Conservation (phyloP, 768 basidiomycete species). For the Lentinula lateritia region DNA sequence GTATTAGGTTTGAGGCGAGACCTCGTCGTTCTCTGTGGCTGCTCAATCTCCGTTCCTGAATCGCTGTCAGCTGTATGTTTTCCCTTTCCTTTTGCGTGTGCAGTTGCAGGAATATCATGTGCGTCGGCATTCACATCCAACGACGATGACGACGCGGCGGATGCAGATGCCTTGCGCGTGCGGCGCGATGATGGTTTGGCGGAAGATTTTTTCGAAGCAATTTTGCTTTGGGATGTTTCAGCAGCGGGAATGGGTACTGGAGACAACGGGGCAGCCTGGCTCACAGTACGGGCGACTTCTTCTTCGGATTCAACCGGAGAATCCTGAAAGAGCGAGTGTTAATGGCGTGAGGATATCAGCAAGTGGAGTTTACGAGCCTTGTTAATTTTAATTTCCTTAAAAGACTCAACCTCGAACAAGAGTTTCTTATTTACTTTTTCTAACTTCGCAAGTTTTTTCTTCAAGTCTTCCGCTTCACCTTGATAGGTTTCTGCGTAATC, state of each 20-base stretch:
- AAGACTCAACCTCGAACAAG: slow-evolving; percentile 32
- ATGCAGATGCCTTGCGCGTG: slow-evolving; percentile 12
- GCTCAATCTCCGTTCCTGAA: background rate
- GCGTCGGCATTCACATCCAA: slow-evolving; percentile 14
- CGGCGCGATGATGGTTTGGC: slow-evolving; percentile 4
- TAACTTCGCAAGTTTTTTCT: slow-evolving; percentile 28
- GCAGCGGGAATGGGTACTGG: slow-evolving; percentile 11
- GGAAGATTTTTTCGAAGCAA: slow-evolving; percentile 2
- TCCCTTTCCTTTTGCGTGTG: slow-evolving; percentile 23
- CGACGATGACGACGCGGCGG: slow-evolving; percentile 11
- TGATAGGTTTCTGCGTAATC: slow-evolving; percentile 29
- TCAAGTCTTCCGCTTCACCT: slow-evolving; percentile 27
- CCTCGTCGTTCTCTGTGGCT: slow-evolving; percentile 6
- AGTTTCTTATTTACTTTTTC: slow-evolving; percentile 41
- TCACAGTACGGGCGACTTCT: slow-evolving; percentile 16
- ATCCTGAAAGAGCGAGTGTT: background rate
- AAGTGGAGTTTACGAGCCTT: slow-evolving; percentile 12
- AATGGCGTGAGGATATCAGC: background rate
- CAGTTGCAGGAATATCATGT: background rate
- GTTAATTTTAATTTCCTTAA: slow-evolving; percentile 26
- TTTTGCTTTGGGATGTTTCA: slow-evolving; percentile 1
- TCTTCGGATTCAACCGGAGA: slow-evolving; percentile 12
- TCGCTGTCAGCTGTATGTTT: slow-evolving; percentile 16
- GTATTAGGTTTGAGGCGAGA: background rate
- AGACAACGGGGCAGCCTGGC: slow-evolving; percentile 14